Conservation (phyloP, 768 basidiomycete species). For the Boletus rex-veris region DNA sequence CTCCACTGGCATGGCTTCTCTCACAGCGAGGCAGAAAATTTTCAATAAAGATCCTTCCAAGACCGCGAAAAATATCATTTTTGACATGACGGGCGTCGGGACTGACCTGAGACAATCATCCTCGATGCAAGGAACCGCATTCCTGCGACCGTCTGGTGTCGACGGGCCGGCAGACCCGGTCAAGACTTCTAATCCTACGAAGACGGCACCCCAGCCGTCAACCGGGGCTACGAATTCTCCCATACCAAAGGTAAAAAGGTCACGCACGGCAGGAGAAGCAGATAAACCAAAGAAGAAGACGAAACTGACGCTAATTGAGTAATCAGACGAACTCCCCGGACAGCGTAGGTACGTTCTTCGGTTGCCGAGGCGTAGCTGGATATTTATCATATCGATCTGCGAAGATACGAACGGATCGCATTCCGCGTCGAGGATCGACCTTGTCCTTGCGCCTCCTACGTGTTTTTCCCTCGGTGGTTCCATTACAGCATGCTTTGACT, state of each 20-base stretch:
- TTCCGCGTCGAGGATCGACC: slow-evolving; percentile 22
- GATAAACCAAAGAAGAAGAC: slow-evolving; percentile 25
- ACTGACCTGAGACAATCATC: slow-evolving; percentile 42
- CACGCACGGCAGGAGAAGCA: slow-evolving; percentile 18
- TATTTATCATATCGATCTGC: slow-evolving; percentile 18
- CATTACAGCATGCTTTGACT: slow-evolving; percentile 23
- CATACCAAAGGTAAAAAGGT: slow-evolving; percentile 20
- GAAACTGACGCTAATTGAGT: slow-evolving; percentile 24
- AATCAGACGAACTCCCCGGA: slow-evolving; percentile 11
- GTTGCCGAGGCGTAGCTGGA: slow-evolving; percentile 14
- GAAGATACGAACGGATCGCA: slow-evolving; percentile 10
- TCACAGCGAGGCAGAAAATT: slow-evolving; percentile 14
- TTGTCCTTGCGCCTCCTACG: slow-evolving; percentile 6
- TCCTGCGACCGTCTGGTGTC: slow-evolving; percentile 23
- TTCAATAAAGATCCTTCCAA: slow-evolving; percentile 26
- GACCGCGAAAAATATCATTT: slow-evolving; percentile 44
- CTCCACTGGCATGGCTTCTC: slow-evolving; percentile 6
- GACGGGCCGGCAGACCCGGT: slow-evolving; percentile 15
- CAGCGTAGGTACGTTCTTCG: slow-evolving; percentile 15
- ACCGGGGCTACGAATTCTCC: slow-evolving; percentile 4
- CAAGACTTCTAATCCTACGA: slow-evolving; percentile 6
- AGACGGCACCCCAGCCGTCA: slow-evolving; percentile 4
- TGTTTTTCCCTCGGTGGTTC: slow-evolving; percentile 12
- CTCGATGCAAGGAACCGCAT: slow-evolving; percentile 9
- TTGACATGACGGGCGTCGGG: slow-evolving; percentile 47